Evolutionary conservation across 176 grass and related monocot genomes (phyloP).

Genomic region (Aegilops sharonensis): DNA sequence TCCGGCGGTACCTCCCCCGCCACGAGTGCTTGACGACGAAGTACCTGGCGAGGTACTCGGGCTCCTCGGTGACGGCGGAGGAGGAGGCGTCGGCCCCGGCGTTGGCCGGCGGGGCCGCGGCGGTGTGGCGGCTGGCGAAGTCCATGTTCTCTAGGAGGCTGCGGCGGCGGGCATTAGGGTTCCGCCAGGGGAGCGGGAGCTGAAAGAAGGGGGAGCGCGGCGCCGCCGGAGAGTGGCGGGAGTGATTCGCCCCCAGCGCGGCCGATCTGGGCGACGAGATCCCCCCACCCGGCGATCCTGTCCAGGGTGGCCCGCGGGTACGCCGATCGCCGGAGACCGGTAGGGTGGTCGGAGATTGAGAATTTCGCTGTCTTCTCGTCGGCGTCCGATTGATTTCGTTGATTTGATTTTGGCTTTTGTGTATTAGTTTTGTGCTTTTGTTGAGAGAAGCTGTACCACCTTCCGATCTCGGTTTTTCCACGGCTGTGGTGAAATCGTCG

Average conservation of each 20-base stretch:
- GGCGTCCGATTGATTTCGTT: slow-evolving; percentile 18
- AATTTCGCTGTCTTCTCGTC: neutral
- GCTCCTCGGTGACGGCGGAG: slow-evolving; percentile 59
- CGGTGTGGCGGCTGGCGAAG: slow-evolving; percentile 84
- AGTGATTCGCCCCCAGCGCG: slow-evolving; percentile 99
- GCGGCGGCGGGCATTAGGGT: slow-evolving; percentile 68
- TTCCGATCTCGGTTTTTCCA: slow-evolving; percentile 12
- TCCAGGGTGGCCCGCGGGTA: neutral
- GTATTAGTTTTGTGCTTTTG: slow-evolving; percentile 15
- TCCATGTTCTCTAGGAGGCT: slow-evolving; percentile 61
- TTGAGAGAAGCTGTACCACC: slow-evolving; percentile 5
- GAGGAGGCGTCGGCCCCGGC: slow-evolving; percentile 36
- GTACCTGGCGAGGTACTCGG: slow-evolving; percentile 87
- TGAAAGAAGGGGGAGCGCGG: slow-evolving; percentile 25
- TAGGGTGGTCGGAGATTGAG: slow-evolving; percentile 14
- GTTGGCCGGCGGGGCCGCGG: slow-evolving; percentile 20
- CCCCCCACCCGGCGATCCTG: slow-evolving; percentile 13
- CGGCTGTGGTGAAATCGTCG: neutral
- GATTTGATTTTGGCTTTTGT: slow-evolving; percentile 16
- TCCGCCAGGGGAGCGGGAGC: slow-evolving; percentile 42
- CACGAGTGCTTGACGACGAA: slow-evolving; percentile 93
- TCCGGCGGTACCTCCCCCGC: slow-evolving; percentile 84
- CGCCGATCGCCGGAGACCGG: slow-evolving; percentile 19
- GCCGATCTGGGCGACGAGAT: slow-evolving; percentile 67
- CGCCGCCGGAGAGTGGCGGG: slow-evolving; percentile 58